Percentiles rank a stretch among this genome's conserved stretches.
Conservation (phyloP, 1,284 basidiomycete genomes). For the Papiliotrema terrestris region DNA sequence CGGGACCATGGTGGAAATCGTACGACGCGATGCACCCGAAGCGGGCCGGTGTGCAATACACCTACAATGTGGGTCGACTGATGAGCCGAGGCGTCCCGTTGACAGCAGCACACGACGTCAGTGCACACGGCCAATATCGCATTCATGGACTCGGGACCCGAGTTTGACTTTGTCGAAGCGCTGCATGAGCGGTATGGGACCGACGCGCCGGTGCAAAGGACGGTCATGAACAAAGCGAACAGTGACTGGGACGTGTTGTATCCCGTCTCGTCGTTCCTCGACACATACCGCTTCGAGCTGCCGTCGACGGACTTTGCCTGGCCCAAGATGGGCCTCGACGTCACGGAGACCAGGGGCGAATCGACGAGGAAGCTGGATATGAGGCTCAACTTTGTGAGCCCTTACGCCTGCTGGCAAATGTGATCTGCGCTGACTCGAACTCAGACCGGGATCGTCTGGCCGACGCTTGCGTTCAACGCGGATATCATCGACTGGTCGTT, state of each 20-base stretch:
- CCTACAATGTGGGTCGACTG: conserved; percentile 69
- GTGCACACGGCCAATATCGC: conserved; percentile 79
- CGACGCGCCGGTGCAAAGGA: conserved; percentile 19
- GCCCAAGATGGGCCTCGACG: conserved; percentile 25
- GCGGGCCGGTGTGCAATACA: conserved; percentile 76
- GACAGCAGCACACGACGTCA: conserved; percentile 61
- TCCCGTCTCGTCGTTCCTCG: conserved; percentile 63
- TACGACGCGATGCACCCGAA: conserved; percentile 88
- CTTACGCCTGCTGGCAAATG: conserved; percentile 34
- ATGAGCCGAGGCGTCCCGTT: not conserved
- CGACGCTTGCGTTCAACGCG: conserved; percentile 86
- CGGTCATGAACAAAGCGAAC: conserved; percentile 40
- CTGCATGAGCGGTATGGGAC: conserved; percentile 61
- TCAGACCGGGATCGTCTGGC: conserved; percentile 33
- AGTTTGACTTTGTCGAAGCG: conserved; percentile 41
- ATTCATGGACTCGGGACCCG: conserved; percentile 74
- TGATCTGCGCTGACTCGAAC: not conserved
- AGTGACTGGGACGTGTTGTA: conserved; percentile 82
- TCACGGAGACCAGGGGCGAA: conserved; percentile 46
- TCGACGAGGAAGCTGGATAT: conserved; percentile 66
- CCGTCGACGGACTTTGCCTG: conserved; percentile 48
- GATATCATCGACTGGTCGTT: conserved; percentile 84
- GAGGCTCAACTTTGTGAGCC: conserved; percentile 70
- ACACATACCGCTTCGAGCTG: conserved; percentile 37
- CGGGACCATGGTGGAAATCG: conserved; percentile 57